Base-by-base conservation (phyloP, 2,329 filamentous ascomycete species). In the Periconia sp. region DNA sequence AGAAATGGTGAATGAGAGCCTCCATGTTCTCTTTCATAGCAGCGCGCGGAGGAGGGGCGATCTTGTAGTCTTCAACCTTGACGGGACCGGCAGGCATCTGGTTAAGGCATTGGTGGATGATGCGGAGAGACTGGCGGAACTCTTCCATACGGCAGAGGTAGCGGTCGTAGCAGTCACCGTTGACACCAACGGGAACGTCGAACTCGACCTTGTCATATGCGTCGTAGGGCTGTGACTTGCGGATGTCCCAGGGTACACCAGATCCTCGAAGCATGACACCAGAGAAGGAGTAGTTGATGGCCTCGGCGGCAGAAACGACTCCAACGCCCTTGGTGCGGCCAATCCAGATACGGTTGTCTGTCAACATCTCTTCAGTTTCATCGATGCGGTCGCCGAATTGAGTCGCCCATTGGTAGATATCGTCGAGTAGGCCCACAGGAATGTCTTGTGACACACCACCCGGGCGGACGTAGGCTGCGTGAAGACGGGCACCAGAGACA, bases 11-110 rank as follows among this genome's bases (percentile, higher is more conserved):
- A 70, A 99, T 99, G 30, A 99, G 83, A 26, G 94, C 92, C 78
- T 99, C 94, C 95, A 99, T 99, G 80, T 99, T 99, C 84, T 99
- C 94, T 83, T 99, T 99, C 94, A 99, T 99, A 66, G 94, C 94
- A 31, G 89, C 81, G 66, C 94, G 86, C n/a, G 94, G 95, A 50
- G 94, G 94, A 16, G 94, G 94, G 3, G 89, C 88, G 65, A 99
- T 84, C 84, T 99, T 99, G 85, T 97, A 99, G 75, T 99, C 94
- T 76, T 99, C 94, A 29, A 96, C 90, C 59, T 92, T 88, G 68
- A 97, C 83, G 38, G 94, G 94, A 19, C 94, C 94, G 35, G 89
- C 82, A 35, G 95, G 92, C 89, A 99, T 99, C 80, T 99, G 90
- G 82, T 99, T 97, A 61, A 99, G 78, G 74, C 95, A 99, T 76